phyloP scores from a whole-genome alignment of 2,329 filamentous ascomycete species.

The Diaporthe sp. region DNA sequence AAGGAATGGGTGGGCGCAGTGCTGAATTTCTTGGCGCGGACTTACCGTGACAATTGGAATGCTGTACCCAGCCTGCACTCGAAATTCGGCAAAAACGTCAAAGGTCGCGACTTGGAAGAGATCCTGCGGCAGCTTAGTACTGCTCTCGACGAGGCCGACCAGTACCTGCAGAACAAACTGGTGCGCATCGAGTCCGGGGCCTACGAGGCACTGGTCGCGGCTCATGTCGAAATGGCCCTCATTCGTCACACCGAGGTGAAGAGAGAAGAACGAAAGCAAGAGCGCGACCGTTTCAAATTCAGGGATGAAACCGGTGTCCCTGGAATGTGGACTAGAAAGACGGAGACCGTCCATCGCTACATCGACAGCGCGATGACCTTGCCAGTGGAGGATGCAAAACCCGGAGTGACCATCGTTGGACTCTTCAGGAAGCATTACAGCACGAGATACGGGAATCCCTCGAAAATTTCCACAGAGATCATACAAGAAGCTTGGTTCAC shows the following conservation, averaged over 20 bases:
- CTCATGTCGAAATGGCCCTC: background rate
- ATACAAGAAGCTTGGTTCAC: background rate
- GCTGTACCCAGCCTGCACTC: background rate
- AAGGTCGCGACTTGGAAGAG: background rate
- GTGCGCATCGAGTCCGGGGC: background rate
- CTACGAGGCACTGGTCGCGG: background rate
- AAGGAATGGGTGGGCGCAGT: background rate
- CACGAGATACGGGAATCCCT: background rate
- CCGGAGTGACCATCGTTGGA: background rate
- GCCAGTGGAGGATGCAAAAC: background rate
- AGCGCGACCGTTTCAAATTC: background rate
- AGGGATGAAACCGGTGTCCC: background rate
- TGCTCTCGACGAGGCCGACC: background rate
- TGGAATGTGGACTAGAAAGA: background rate
- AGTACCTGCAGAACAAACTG: background rate
- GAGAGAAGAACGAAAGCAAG: background rate
- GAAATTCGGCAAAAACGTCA: background rate
- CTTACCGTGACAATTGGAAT: background rate
- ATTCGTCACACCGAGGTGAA: background rate
- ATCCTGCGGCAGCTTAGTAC: background rate
- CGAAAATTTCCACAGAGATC: background rate
- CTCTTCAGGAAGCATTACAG: background rate
- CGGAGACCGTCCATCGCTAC: background rate
- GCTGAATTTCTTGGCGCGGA: background rate
- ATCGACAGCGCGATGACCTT: background rate